Evolutionary conservation across 108 stramenopile genomes (phyloP).

Genomic region (Cyclostephanos tholiformis): DNA sequence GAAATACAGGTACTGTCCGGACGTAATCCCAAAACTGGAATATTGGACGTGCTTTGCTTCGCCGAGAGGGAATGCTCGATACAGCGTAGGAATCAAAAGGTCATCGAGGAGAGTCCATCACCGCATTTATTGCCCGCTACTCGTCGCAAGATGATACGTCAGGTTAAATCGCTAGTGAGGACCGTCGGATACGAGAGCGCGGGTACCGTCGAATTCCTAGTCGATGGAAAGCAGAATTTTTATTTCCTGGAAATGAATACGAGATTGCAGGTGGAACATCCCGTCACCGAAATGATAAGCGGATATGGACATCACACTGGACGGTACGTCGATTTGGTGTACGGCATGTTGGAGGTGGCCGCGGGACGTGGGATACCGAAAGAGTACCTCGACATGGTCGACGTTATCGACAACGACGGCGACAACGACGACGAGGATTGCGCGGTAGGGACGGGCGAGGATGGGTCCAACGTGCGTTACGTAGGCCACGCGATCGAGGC

Average conservation of each 20-base stretch:
- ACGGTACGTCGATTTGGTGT: constrained; percentile 82
- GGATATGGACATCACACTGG: constrained; percentile 46
- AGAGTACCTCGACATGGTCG: constrained; percentile 61
- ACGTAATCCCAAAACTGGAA: constrained; percentile 40
- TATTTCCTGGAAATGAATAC: constrained; percentile 99
- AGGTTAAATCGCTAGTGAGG: constrained; percentile 79
- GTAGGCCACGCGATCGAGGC: constrained; percentile 85
- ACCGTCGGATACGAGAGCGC: constrained; percentile 88
- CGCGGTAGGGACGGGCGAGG: neutral
- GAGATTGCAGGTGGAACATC: constrained; percentile 96
- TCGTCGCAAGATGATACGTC: constrained; percentile 82
- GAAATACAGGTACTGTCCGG: constrained; percentile 97
- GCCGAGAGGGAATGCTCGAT: constrained; percentile 96
- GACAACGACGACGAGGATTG: constrained; percentile 15
- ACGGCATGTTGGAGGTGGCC: constrained; percentile 91
- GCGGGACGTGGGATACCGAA: constrained; percentile 66
- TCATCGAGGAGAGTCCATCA: constrained; percentile 94
- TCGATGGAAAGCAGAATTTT: constrained; percentile 89
- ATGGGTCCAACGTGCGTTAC: constrained; percentile 57
- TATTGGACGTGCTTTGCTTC: constrained; percentile 78
- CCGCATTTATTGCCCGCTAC: constrained; percentile 72
- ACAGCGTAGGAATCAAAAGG: constrained; percentile 98
- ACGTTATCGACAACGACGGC: constrained; percentile 21
- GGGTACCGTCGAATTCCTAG: constrained; percentile 97
- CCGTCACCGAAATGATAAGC: constrained; percentile 91